Conservation (phyloP, 305 asterid species). For the Withania somnifera region DNA sequence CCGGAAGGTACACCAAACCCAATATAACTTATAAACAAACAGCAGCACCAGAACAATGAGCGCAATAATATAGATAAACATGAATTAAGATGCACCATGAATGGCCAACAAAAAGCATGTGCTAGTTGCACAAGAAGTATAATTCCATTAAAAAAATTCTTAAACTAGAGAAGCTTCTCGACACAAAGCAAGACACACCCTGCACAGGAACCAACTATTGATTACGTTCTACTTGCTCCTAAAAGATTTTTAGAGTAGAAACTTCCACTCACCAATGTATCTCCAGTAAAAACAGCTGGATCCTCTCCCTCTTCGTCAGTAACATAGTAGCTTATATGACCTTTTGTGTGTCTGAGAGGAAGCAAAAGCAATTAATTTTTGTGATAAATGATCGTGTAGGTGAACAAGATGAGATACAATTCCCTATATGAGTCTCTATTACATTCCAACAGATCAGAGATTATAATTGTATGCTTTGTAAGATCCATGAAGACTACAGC, state of each 20-base stretch:
- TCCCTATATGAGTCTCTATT: background rate
- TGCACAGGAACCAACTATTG: background rate
- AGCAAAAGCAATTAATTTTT: background rate
- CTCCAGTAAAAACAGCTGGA: slow-evolving; percentile 92
- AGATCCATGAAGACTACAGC: background rate
- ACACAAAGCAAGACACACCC: background rate
- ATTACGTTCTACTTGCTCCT: background rate
- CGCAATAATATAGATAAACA: background rate
- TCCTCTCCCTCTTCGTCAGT: slow-evolving; percentile 72
- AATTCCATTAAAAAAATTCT: background rate
- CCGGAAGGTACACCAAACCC: background rate
- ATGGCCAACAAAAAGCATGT: background rate
- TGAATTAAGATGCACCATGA: background rate
- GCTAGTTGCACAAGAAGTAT: background rate
- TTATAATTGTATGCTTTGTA: background rate
- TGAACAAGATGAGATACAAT: background rate
- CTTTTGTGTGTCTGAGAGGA: slow-evolving; percentile 75
- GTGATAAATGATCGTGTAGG: background rate
- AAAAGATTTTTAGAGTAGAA: background rate
- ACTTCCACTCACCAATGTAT: slow-evolving; percentile 65
- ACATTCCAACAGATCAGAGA: background rate
- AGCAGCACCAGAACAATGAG: background rate
- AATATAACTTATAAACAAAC: background rate
- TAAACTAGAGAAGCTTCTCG: background rate
- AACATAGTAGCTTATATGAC: slow-evolving; percentile 84